Evolutionary conservation across 179 eudicot genomes (phyloP), one percentile per base, ranked within the genome.

Genomic region (Spergularia azorica): DNA sequence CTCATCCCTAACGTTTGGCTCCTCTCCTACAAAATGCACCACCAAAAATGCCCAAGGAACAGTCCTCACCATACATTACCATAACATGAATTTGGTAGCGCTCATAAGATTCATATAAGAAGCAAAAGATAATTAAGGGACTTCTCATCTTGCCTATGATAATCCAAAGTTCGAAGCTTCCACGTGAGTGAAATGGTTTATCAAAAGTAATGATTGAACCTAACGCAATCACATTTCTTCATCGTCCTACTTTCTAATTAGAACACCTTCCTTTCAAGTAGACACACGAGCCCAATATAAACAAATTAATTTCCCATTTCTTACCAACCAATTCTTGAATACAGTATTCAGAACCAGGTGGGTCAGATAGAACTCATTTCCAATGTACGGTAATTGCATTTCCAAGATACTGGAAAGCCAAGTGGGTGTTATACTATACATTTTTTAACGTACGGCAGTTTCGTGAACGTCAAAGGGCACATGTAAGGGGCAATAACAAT

Each of bases 401-500:
- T 57, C 74, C 78, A 63, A 77, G 77, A 59, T 67, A 67, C 48
- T 67, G 57, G 68, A 43, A 73, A 52, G 21, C 69, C 59, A 63
- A 74, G 48, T 36, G 63, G 65, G 59, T 66, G 56, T 73, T 74
- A 69, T 68, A 67, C 65, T 62, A 76, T 77, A 51, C 63, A 11
- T 58, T 41, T 67, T 69, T 4, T 39, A 74, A 70, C 2, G 76
- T 78, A 82, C 75, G 75, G 78, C 13, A 81, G 75, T 68, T 73
- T 81, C 61, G 64, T 41, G 71, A 74, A 70, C 66, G 60, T 63
- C 57, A 82, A 55, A 68, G 69, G 72, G 69, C 70, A 74, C 81
- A 82, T 82, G 73, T 56, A 64, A 52, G 76, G 52, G 56, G 69
- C 46, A 73, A 77, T 77, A 38, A 12, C 15, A 67, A 54, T 39